A percentile compares a stretch with the other conserved stretches of the same genome.
phyloP scores from a whole-genome alignment of 495 filamentous ascomycete genomes.

The Trypethelium eluteriae region DNA sequence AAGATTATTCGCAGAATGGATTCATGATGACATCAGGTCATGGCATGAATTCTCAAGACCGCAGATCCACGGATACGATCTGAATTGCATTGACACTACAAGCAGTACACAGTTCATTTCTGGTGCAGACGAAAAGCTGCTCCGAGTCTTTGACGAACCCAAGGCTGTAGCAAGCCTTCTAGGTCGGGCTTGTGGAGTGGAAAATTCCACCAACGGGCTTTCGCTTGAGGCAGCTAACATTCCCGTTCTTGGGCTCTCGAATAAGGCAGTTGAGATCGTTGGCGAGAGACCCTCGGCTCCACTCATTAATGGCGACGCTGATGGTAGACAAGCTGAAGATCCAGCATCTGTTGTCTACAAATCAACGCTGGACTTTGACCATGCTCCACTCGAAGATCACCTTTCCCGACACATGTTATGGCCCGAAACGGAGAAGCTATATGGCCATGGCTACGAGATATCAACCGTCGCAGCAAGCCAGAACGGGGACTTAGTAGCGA shows the following conservation, averaged over 20 bases:
- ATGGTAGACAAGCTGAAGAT: constrained; percentile 26
- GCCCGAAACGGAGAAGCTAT: constrained; percentile 94
- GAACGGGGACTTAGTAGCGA: constrained; percentile 68
- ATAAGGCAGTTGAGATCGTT: constrained; percentile 66
- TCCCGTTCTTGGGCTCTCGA: constrained; percentile 89
- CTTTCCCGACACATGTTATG: constrained; percentile 85
- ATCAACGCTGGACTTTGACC: constrained; percentile 41
- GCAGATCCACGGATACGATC: constrained; percentile 96
- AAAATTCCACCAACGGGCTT: constrained; percentile 36
- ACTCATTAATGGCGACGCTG: constrained; percentile 20
- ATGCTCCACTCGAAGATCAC: constrained; percentile 83
- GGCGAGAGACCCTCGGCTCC: constrained; percentile 1
- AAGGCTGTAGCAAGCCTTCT: constrained; percentile 72
- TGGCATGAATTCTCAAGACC: constrained; percentile 97
- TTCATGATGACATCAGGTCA: constrained; percentile 43
- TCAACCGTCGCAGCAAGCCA: constrained; percentile 76
- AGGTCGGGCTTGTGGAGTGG: constrained; percentile 56
- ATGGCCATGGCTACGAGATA: constrained; percentile 98
- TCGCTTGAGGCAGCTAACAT: constrained; percentile 86
- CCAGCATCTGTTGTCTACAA: constrained; percentile 36
- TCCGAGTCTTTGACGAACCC: constrained; percentile 90
- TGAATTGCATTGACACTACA: constrained; percentile 83
- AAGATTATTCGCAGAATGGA: constrained; percentile 83
- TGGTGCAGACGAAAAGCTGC: constrained; percentile 95
- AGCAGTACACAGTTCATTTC: constrained; percentile 70